These are phyloP conservation scores for Noccaea bulbosa DNA, from an alignment of 345 rosid species.

Conservation along the genomic window DNA sequence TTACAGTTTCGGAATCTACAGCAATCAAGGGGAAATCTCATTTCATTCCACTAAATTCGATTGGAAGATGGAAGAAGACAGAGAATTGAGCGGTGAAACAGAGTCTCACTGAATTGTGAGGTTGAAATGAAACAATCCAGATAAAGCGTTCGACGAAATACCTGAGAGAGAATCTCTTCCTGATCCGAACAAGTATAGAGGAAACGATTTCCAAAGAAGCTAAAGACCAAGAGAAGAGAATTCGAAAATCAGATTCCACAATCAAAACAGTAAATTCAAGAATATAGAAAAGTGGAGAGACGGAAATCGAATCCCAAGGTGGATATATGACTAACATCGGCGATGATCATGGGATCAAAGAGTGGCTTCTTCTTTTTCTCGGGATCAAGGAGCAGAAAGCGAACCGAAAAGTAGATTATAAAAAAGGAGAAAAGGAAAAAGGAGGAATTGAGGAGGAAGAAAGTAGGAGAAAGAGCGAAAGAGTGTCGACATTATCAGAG, in stretches of 20 bases:
- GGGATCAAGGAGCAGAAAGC: slow-evolving; percentile 35
- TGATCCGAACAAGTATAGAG: slow-evolving; percentile 47
- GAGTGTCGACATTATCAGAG: slow-evolving; percentile 46
- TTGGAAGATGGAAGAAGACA: neutral
- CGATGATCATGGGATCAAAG: slow-evolving; percentile 39
- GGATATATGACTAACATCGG: slow-evolving; percentile 24
- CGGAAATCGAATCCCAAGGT: neutral
- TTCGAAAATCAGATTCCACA: slow-evolving; percentile 2
- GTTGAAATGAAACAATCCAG: neutral
- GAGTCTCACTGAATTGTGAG: neutral
- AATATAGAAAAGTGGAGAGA: neutral
- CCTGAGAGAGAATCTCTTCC: slow-evolving; percentile 50
- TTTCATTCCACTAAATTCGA: neutral
- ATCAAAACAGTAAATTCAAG: neutral
- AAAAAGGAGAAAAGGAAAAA: neutral
- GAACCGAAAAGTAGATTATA: neutral
- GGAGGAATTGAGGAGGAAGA: slow-evolving; percentile 5
- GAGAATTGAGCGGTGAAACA: neutral
- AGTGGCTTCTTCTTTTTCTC: slow-evolving; percentile 4
- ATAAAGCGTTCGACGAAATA: slow-evolving; percentile 31
- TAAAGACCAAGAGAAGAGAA: slow-evolving; percentile 25
- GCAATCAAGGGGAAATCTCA: neutral
- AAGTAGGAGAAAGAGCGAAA: slow-evolving; percentile 31
- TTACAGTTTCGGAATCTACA: slow-evolving; percentile 1
- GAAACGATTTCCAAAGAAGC: slow-evolving; percentile 49